Evolutionary conservation across 1,284 basidiomycete species (phyloP), one percentile per base, ranked within the genome.

Genomic region (Rhodofomes roseus): DNA sequence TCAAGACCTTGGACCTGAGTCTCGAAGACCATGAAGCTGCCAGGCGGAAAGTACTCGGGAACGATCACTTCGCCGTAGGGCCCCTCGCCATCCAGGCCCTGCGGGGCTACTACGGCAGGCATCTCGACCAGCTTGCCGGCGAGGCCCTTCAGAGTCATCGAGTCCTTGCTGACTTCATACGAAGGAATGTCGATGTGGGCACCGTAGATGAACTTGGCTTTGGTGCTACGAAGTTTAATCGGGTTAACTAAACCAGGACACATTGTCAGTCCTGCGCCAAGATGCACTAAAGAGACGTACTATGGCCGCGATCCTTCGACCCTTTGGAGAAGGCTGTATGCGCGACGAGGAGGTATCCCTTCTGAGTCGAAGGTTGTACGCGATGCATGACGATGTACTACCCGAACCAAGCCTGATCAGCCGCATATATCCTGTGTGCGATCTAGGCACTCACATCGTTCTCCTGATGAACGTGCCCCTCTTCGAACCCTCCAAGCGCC

Each of bases 391-490:
- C 83, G 63, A 98, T 95, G 74, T 98, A 98, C 93, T 96, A 34
- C 11, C n/a, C n/a, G 68, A 9, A 36, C 36, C 20, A 22, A 34
- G 25, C 23, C 14, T 48, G 27, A 27, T 48, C 25, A 48, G 27
- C 27, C 25, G 46, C 25, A 23, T 29, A 23, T 18, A 27, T 4
- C 25, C 22, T 5, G 2, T 16, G 16, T 11, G 18, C 25, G 18
- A 29, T 16, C 4, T 5, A 29, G 8, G 14, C 25, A 84, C 89
- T 74, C 71, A 92, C 94, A 71, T 96, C 87, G 64, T 92, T 93
- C 71, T 98, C 96, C 72, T 97, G 93, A 69, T 95, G 95, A 12
- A 98, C 93, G 75, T 97, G 93, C 0, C 94, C 95, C 72, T 98
- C 95, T 62, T 86, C 85, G 65, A 83, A 96, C 0, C 86, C 90